Evolutionary conservation across 805 yeast species (phyloP).

Genomic region (Blastobotrys chiropterorum): DNA sequence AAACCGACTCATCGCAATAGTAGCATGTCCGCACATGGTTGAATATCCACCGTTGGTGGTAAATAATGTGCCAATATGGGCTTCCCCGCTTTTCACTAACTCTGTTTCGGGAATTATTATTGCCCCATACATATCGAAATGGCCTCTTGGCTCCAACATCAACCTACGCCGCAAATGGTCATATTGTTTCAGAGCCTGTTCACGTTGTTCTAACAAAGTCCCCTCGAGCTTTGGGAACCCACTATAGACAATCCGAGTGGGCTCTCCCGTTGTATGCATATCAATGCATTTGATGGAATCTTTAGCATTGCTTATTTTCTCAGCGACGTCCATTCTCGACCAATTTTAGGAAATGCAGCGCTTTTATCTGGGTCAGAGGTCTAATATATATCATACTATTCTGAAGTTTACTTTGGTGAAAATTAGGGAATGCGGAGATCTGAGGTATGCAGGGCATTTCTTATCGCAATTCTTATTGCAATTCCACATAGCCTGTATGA

Average conservation of each 20-base stretch:
- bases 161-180: not conserved
- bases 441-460: too few relatives aligned
- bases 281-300: not conserved
- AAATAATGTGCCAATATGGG: not conserved
- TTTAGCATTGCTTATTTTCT: not conserved
- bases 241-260: not conserved
- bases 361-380: too few relatives aligned
- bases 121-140: not conserved
- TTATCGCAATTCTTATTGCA: too few relatives aligned
- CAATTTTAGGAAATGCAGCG: too few relatives aligned
- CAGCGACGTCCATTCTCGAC: not conserved
- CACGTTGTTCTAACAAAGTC: not conserved
- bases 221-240: not conserved
- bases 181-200: not conserved
- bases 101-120: not conserved
- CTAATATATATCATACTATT: too few relatives aligned
- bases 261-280: not conserved
- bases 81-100: not conserved
- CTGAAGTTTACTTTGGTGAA: too few relatives aligned
- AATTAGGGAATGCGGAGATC: too few relatives aligned
- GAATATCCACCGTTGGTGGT: not conserved
- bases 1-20: not conserved
- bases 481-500: too few relatives aligned
- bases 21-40: not conserved
- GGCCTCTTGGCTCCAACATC: not conserved